Conservation (phyloP, 1,284 basidiomycete species). For the Tylopilus sp. region DNA sequence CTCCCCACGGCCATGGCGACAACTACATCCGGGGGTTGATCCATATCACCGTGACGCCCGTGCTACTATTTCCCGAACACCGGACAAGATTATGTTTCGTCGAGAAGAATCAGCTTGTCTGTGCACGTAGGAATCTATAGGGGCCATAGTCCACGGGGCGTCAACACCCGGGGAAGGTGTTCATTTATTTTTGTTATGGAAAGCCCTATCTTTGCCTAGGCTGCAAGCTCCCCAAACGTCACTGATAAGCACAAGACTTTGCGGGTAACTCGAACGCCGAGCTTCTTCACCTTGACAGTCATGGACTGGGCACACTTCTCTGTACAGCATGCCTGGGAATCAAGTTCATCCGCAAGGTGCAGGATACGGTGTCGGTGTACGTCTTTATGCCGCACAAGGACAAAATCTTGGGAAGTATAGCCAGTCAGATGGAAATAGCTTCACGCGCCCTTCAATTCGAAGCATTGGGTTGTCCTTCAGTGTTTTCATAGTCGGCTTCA, state of each 20-base stretch:
- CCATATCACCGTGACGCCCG: too few relatives aligned
- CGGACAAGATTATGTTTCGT: too few relatives aligned
- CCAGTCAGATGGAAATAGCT: not conserved
- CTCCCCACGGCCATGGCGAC: too few relatives aligned
- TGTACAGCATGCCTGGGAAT: constrained; percentile 23
- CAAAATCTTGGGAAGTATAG: constrained; percentile 39
- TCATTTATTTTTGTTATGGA: not conserved
- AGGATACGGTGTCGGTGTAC: constrained; percentile 80
- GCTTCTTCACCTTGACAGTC: not conserved
- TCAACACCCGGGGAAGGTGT: too few relatives aligned
- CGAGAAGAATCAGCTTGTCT: too few relatives aligned
- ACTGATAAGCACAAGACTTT: constrained; percentile 18
- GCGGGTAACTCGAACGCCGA: constrained; percentile 7
- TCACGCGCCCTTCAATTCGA: constrained; percentile 20
- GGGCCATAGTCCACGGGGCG: too few relatives aligned
- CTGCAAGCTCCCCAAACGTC: not conserved
- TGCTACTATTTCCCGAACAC: too few relatives aligned
- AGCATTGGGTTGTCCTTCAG: constrained; percentile 85
- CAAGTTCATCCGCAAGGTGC: constrained; percentile 60
- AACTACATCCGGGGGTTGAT: too few relatives aligned
- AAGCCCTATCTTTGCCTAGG: constrained; percentile 19
- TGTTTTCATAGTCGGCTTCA: constrained; percentile 69
- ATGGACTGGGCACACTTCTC: constrained; percentile 3
- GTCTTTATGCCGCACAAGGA: not conserved
- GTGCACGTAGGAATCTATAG: too few relatives aligned